phyloP scores from a whole-genome alignment of 2,329 filamentous ascomycete species.

The Mycocentrospora acerina region DNA sequence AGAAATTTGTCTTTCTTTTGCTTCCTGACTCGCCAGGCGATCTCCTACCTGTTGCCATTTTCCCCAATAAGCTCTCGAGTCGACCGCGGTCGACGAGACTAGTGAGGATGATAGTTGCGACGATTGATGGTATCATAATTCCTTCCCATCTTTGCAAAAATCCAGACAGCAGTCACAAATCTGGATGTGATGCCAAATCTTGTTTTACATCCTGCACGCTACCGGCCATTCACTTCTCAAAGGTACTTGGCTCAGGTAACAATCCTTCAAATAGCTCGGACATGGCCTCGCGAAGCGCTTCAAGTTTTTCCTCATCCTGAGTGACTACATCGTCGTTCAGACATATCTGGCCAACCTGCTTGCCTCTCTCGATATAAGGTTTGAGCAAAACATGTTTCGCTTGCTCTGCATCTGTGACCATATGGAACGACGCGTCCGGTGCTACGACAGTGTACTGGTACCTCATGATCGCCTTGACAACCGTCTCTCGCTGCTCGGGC shows the following conservation, averaged over 20 bases:
- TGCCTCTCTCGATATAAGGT: conserved; percentile 36
- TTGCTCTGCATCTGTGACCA: conserved; percentile 50
- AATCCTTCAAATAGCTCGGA: conserved; percentile 38
- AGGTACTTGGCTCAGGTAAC: conserved; percentile 21
- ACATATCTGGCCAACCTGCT: conserved; percentile 44
- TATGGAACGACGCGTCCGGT: conserved; percentile 45
- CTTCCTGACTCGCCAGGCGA: too few relatives aligned
- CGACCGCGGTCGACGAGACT: too few relatives aligned
- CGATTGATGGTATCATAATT: too few relatives aligned
- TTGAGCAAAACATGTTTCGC: conserved; percentile 43
- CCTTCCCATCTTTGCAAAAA: too few relatives aligned
- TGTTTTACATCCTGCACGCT: too few relatives aligned
- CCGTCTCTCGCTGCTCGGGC: conserved; percentile 33
- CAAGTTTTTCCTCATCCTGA: conserved; percentile 37
- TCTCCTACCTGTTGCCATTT: too few relatives aligned
- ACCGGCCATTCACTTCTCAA: conserved; percentile 19
- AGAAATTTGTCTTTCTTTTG: too few relatives aligned
- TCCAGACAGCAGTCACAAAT: too few relatives aligned
- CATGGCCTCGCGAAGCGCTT: conserved; percentile 40
- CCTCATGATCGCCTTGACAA: conserved; percentile 44
- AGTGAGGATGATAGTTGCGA: too few relatives aligned
- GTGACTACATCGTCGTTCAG: conserved; percentile 49
- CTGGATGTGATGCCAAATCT: too few relatives aligned
- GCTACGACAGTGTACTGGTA: conserved; percentile 48
- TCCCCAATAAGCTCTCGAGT: too few relatives aligned